Evolutionary conservation across 148 eudicot species (phyloP).

Genomic region (Persicaria tinctoria): DNA sequence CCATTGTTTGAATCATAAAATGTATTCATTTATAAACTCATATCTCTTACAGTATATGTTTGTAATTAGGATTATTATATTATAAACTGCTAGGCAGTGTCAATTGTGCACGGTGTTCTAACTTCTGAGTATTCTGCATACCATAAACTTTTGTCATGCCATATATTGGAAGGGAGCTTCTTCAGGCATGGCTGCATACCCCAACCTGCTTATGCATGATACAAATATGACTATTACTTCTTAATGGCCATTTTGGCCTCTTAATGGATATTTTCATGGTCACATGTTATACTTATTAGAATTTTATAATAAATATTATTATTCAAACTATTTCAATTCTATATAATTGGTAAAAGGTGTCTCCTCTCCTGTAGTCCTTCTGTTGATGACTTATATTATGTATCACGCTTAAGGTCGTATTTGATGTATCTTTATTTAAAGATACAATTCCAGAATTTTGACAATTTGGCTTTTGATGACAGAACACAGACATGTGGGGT

Average conservation of each 20-base stretch:
- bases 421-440: background rate
- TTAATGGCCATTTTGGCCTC: background rate
- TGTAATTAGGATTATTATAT: background rate
- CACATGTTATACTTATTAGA: background rate
- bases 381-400: constrained; percentile 3
- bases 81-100: background rate
- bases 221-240: background rate
- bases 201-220: constrained; percentile 3
- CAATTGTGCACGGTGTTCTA: background rate
- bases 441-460: constrained; percentile 1
- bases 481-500: constrained; percentile 99
- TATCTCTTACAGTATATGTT: background rate
- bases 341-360: background rate
- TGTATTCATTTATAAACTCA: background rate
- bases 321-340: background rate
- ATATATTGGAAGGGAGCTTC: background rate
- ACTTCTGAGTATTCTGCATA: background rate
- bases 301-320: background rate
- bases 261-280: background rate
- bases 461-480: constrained; percentile 24
- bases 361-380: background rate
- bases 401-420: background rate
- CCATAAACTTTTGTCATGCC: background rate
- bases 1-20: background rate
- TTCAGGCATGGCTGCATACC: background rate